These are phyloP conservation scores for Potentilla sterilis DNA, from an alignment of 306 rosid species.

Conservation along the genomic window DNA sequence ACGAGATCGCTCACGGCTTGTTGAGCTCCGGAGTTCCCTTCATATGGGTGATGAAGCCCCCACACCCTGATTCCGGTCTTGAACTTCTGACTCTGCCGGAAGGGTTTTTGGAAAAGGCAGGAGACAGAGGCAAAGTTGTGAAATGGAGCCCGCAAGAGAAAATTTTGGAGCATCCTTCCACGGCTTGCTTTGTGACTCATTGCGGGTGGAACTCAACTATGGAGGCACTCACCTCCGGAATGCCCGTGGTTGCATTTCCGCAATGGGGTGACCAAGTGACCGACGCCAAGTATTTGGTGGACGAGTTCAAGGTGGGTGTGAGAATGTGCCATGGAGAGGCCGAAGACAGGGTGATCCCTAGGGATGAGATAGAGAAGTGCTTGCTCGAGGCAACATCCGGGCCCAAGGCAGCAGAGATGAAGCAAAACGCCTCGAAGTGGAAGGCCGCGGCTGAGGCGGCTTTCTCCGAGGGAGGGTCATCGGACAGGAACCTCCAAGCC, in stretches of 20 bases:
- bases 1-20: conserved; percentile 64
- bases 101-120: conserved; percentile 41
- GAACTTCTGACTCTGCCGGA: conserved; percentile 38
- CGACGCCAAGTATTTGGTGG: conserved; percentile 61
- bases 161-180: conserved; percentile 54
- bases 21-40: conserved; percentile 42
- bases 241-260: conserved; percentile 66
- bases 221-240: conserved; percentile 54
- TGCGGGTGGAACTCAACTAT: conserved; percentile 80
- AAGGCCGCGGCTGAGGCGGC: conserved; percentile 39
- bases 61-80: neutral
- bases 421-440: conserved; percentile 35
- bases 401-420: conserved; percentile 20
- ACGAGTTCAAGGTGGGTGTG: conserved; percentile 37
- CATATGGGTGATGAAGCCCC: conserved; percentile 65
- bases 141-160: conserved; percentile 68
- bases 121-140: conserved; percentile 50
- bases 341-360: conserved; percentile 23
- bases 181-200: conserved; percentile 61
- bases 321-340: conserved; percentile 39
- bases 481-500: conserved; percentile 36
- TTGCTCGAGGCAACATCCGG: conserved; percentile 44
- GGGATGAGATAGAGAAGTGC: conserved; percentile 38
- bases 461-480: conserved; percentile 42
- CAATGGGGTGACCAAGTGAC: conserved; percentile 86